Base-by-base conservation (phyloP, 371 early-diverging fungal species). In the Gilbertella persicaria region DNA sequence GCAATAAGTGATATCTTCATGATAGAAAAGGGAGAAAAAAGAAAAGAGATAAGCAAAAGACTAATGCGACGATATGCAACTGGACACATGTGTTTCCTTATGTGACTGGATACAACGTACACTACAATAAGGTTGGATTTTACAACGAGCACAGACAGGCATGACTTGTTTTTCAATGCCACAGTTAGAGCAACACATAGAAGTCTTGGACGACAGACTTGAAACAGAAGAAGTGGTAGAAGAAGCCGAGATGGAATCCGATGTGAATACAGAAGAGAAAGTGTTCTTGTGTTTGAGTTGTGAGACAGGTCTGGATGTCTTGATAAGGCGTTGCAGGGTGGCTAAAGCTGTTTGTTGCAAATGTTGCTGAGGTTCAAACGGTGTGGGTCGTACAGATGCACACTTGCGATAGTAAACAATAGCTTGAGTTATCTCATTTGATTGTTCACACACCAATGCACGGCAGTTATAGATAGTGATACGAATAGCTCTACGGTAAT, bases 381-480 rank as follows among this genome's bases (percentile, higher is more conserved):
- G 45, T 39, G 59, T 51, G 21, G 67, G 55, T 45, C 56, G 46
- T 35, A 66, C 67, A 37, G 59, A 46, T n/a, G 58, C 45, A 45
- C 67, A 62, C 23, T 66, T 66, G 9, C 67, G 62, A 29, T 66
- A 66, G 29, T 66, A 66, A 3, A 46, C 17, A 28, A 58, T 51
- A 3, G 74, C 74, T 45, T 63, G 65, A 12, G 49, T 55, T 4
- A 61, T 38, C 16, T 58, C 53, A 16, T 50, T 48, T n/a, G 60
- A 45, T 45, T 68, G 63, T 47, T 69, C 66, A 56, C 50, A 70
- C 5, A 75, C 42, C 5, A 52, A 39, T 3, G 70, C 76, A 23
- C 70, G 76, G 13, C 70, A 71, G 37, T 69, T 51, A 35, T 75
- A 72, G 35, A 75, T 69, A 7, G 66, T 63, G 40, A 67, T 67